A percentile compares a stretch with the other conserved stretches of the same genome.
phyloP scores from a whole-genome alignment of 169 alveolate species.

The Amoebophrya sp. region DNA sequence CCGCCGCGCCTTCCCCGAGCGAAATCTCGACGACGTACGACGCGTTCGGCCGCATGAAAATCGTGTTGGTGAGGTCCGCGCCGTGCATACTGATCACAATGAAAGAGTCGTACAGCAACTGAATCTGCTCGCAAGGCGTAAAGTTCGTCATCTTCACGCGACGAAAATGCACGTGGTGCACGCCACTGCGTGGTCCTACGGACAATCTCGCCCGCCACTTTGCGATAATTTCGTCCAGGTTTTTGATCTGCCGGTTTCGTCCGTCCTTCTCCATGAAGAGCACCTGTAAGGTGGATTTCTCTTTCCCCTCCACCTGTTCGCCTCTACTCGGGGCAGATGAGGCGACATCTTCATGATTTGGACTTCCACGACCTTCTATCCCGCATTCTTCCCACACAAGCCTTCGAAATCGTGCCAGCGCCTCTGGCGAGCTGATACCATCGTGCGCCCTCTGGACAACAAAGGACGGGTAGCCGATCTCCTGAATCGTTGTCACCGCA shows the following conservation, averaged over 20 bases:
- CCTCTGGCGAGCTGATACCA: not conserved
- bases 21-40: not conserved
- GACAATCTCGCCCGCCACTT: not conserved
- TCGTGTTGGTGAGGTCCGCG: not conserved
- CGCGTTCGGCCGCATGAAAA: not conserved
- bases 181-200: too few relatives aligned
- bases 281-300: too few relatives aligned
- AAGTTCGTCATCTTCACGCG: not conserved
- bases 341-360: too few relatives aligned
- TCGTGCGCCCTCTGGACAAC: not conserved
- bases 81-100: not conserved
- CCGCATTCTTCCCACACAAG: not conserved
- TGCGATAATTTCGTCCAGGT: not conserved
- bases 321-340: too few relatives aligned
- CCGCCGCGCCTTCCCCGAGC: not conserved
- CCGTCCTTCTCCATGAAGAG: not conserved
- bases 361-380: not conserved
- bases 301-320: too few relatives aligned
- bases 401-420: not conserved
- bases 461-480: not conserved
- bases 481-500: not conserved
- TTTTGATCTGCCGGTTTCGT: not conserved
- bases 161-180: not conserved
- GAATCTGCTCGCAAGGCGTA: not conserved
- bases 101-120: not conserved